Percentiles rank a stretch among this genome's conserved stretches.
phyloP scores from a whole-genome alignment of 2,329 filamentous ascomycete genomes.

The Grosmannia serpens region DNA sequence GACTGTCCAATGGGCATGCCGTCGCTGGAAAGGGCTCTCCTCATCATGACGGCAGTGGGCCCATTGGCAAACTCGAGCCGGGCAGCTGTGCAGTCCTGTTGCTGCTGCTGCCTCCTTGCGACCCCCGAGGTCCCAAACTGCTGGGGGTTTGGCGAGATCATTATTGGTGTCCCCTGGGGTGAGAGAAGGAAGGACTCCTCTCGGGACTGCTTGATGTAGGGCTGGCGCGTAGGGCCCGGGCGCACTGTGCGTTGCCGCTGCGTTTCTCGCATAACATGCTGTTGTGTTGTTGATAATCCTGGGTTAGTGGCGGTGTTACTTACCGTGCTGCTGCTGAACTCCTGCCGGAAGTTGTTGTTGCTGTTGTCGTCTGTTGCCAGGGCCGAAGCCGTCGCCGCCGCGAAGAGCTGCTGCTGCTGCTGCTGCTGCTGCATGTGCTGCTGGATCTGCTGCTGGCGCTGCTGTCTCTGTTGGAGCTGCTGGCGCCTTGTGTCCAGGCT shows the following conservation, averaged over 20 bases:
- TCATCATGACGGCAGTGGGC: constrained; percentile 32
- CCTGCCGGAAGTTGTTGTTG: constrained; percentile 25
- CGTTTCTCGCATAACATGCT: constrained; percentile 73
- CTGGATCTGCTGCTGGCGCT: constrained; percentile 11
- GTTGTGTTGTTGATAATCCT: constrained; percentile 48
- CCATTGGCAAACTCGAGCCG: constrained; percentile 35
- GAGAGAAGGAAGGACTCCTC: constrained; percentile 42
- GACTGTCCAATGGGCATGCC: constrained; percentile 21
- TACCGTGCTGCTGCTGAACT: constrained; percentile 34
- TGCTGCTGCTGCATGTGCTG: constrained; percentile 20
- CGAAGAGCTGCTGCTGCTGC: constrained; percentile 14
- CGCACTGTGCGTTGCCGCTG: constrained; percentile 77
- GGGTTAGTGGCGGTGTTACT: constrained; percentile 41
- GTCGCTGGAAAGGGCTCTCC: constrained; percentile 25
- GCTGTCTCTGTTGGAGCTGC: constrained; percentile 28
- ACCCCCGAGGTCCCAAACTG: constrained; percentile 28
- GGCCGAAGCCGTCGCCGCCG: constrained; percentile 5
- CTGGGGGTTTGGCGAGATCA: constrained; percentile 25
- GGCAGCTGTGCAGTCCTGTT: constrained; percentile 24
- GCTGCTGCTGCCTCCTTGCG: constrained; percentile 4
- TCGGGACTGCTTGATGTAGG: constrained; percentile 16
- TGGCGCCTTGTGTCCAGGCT: constrained; percentile 66
- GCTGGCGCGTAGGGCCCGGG: constrained; percentile 47
- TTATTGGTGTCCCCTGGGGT: constrained; percentile 39
- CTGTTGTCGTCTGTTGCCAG: constrained; percentile 14